Conservation (phyloP, 352 stramenopile genomes). For the Pilasporangium apinafurcum region DNA sequence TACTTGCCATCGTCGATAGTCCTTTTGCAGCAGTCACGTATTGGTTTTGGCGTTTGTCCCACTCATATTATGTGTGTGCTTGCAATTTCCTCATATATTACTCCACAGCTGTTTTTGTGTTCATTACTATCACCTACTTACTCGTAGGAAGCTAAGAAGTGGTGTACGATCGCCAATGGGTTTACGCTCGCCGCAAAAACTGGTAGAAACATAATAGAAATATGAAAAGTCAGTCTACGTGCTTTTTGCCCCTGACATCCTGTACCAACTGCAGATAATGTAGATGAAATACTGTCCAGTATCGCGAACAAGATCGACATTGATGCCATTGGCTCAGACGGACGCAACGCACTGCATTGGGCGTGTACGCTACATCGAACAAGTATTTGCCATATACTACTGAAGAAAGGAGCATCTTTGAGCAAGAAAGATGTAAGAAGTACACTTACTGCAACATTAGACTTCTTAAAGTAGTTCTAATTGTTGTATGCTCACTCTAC, state of each 20-base stretch:
- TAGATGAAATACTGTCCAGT: conserved; percentile 59
- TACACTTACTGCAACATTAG: too few relatives aligned
- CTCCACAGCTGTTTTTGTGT: not conserved
- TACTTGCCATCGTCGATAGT: conserved; percentile 31
- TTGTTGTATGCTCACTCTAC: not conserved
- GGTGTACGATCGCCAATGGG: conserved; percentile 38
- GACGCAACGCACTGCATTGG: conserved; percentile 78
- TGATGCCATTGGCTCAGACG: conserved; percentile 61
- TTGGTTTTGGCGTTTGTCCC: conserved; percentile 46
- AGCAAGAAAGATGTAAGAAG: conserved; percentile 73
- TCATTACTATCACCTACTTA: not conserved
- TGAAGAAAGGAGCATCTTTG: conserved; percentile 73
- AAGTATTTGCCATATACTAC: conserved; percentile 73
- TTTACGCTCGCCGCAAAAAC: conserved; percentile 77
- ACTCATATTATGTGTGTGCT: conserved; percentile 48
- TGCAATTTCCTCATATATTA: not conserved
- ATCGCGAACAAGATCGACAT: conserved; percentile 77
- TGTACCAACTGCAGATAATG: conserved; percentile 30
- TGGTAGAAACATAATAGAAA: conserved; percentile 6
- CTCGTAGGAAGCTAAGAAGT: conserved; percentile 33
- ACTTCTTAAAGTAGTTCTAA: not conserved
- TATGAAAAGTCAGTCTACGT: not conserved
- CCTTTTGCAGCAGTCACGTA: conserved; percentile 39
- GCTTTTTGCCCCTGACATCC: not conserved
- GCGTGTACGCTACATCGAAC: conserved; percentile 67